phyloP scores from a whole-genome alignment of 2,329 filamentous ascomycete species.

The Exophiala bonariae region DNA sequence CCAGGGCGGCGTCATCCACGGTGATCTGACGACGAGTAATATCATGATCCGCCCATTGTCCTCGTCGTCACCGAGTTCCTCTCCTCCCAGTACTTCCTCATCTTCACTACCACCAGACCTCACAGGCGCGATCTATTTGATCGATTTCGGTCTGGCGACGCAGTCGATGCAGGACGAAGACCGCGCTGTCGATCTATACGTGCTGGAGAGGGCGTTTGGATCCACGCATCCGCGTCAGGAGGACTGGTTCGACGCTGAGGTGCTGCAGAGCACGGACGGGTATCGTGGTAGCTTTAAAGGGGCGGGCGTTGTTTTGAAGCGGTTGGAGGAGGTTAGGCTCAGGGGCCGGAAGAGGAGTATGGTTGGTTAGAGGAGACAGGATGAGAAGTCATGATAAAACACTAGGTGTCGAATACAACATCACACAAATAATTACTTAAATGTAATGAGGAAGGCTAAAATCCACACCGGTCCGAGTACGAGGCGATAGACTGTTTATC shows the following conservation, averaged over 20 bases:
- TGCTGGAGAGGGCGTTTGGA: conserved; percentile 89
- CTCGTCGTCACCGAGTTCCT: no score
- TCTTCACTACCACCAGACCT: conserved; percentile 32
- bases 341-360: conserved; percentile 95
- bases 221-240: conserved; percentile 91
- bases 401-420: no score
- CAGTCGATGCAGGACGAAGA: conserved; percentile 86
- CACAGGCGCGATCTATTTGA: conserved; percentile 79
- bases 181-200: conserved; percentile 91
- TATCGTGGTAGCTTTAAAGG: conserved; percentile 77
- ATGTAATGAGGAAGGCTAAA: no score
- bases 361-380: conserved; percentile 65
- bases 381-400: no score
- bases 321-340: conserved; percentile 88
- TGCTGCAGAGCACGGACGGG: conserved; percentile 58
- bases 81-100: no score
- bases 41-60: conserved; percentile 72
- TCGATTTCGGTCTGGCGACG: conserved; percentile 89
- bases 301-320: conserved; percentile 71
- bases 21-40: conserved; percentile 96
- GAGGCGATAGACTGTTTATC: no score
- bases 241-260: conserved; percentile 64
- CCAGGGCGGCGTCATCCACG: conserved; percentile 86
- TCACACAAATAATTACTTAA: no score
- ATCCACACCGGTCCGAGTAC: no score